phyloP scores from a whole-genome alignment of 345 rosid species.

The Brassica nigra region DNA sequence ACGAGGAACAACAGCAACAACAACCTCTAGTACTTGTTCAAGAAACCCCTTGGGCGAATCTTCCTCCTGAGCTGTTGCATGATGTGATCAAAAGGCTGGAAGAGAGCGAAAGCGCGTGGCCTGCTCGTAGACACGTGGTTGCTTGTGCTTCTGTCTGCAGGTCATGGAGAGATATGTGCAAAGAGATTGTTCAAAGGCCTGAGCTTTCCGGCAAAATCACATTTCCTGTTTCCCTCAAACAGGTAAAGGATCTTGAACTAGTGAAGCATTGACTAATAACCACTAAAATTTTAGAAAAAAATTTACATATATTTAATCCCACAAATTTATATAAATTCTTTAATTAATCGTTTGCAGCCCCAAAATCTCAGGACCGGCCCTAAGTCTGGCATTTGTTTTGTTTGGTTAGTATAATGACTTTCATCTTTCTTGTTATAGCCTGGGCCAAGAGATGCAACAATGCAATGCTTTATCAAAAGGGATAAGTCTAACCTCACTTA shows the following conservation, averaged over 20 bases:
- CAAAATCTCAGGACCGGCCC: not conserved
- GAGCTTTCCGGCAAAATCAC: slow-evolving; percentile 89
- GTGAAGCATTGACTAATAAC: not conserved
- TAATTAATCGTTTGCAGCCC: not conserved
- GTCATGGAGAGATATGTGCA: slow-evolving; percentile 95
- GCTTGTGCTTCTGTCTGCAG: slow-evolving; percentile 96
- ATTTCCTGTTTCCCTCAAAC: slow-evolving; percentile 88
- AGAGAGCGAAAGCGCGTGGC: slow-evolving; percentile 86
- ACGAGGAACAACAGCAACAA: slow-evolving; percentile 46
- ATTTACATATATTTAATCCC: too few species aligned
- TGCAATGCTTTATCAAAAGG: slow-evolving; percentile 93
- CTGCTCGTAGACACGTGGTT: slow-evolving; percentile 84
- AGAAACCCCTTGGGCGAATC: slow-evolving; percentile 80
- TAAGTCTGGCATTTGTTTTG: not conserved
- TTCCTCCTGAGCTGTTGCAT: slow-evolving; percentile 82
- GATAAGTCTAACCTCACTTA: slow-evolving; percentile 88
- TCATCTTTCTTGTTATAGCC: slow-evolving; percentile 54
- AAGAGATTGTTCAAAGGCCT: slow-evolving; percentile 78
- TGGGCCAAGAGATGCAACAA: slow-evolving; percentile 75
- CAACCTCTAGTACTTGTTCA: slow-evolving; percentile 46
- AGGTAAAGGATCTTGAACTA: slow-evolving; percentile 45
- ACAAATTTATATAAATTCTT: not conserved
- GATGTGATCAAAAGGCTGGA: slow-evolving; percentile 93
- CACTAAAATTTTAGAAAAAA: not conserved
- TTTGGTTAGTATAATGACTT: not conserved